phyloP scores from a whole-genome alignment of 1,284 basidiomycete species.

The Melampsora medusae region DNA sequence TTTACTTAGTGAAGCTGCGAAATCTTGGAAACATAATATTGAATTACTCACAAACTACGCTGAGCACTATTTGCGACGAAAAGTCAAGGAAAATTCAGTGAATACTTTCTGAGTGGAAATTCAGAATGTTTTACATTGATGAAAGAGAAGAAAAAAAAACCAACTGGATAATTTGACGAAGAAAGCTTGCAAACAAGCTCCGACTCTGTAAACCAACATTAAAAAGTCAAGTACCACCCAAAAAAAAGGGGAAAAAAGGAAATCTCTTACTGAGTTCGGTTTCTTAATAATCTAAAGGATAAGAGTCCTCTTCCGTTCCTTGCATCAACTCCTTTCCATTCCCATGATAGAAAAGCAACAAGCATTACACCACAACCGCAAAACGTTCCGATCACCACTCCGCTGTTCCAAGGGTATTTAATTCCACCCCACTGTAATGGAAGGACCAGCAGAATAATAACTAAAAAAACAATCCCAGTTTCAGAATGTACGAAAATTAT shows the following conservation, averaged over 20 bases:
- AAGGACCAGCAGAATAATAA: not conserved
- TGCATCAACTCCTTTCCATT: conserved; percentile 4
- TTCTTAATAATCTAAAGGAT: not conserved
- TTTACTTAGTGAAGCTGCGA: not conserved
- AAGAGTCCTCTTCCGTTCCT: conserved; percentile 6
- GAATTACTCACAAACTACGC: not conserved
- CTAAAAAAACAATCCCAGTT: not conserved
- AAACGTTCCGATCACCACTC: not conserved
- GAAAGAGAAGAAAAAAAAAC: not conserved
- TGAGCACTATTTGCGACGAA: not conserved
- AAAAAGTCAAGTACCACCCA: too few relatives aligned
- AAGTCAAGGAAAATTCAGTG: not conserved
- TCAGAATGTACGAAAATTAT: too few relatives aligned
- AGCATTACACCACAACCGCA: conserved; percentile 1
- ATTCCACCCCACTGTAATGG: not conserved
- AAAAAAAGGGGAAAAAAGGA: not conserved
- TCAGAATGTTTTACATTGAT: not conserved
- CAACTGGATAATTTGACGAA: not conserved
- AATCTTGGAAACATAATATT: not conserved
- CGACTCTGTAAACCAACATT: not conserved
- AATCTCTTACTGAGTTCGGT: not conserved
- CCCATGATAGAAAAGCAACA: not conserved
- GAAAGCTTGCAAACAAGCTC: not conserved
- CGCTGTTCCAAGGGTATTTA: not conserved
- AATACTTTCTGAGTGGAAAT: not conserved